phyloP scores from a whole-genome alignment of 306 rosid species.

The Comarum palustre region DNA sequence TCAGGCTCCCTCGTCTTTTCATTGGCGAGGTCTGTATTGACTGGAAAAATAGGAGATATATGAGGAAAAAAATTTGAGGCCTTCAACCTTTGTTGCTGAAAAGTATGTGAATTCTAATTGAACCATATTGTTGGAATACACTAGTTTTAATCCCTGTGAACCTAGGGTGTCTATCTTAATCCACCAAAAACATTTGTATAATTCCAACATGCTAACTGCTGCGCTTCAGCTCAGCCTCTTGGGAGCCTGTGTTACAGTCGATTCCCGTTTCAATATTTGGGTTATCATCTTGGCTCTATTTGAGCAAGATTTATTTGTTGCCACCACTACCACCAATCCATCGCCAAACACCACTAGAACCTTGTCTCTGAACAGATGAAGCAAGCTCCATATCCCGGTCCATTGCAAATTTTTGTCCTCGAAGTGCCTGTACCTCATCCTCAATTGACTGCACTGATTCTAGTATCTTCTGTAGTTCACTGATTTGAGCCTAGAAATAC shows the following conservation, averaged over 20 bases:
- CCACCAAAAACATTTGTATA: slow-evolving; percentile 13
- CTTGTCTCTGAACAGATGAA: slow-evolving; percentile 67
- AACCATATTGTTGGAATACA: too few relatives aligned
- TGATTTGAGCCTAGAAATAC: slow-evolving; percentile 75
- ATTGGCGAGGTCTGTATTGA: too few relatives aligned
- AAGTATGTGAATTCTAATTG: too few relatives aligned
- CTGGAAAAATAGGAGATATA: too few relatives aligned
- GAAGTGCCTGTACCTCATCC: slow-evolving; percentile 72
- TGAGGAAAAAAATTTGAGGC: too few relatives aligned
- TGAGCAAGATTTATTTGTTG: slow-evolving; percentile 21
- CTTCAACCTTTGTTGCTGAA: too few relatives aligned
- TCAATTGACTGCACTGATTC: slow-evolving; percentile 78
- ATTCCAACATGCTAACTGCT: slow-evolving; percentile 19
- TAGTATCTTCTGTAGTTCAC: slow-evolving; percentile 67
- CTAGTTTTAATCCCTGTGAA: background rate
- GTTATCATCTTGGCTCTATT: slow-evolving; percentile 7
- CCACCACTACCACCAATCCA: slow-evolving; percentile 60
- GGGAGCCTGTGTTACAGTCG: background rate
- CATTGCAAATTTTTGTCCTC: slow-evolving; percentile 67
- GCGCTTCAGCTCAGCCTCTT: slow-evolving; percentile 25
- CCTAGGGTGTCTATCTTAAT: background rate
- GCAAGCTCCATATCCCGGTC: slow-evolving; percentile 64
- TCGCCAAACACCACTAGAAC: slow-evolving; percentile 85
- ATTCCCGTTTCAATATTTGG: slow-evolving; percentile 16
- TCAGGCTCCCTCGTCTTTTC: too few relatives aligned